Evolutionary conservation across 495 filamentous ascomycete species (phyloP), one percentile per base, ranked within the genome.

Genomic region (Tuber magnatum): DNA sequence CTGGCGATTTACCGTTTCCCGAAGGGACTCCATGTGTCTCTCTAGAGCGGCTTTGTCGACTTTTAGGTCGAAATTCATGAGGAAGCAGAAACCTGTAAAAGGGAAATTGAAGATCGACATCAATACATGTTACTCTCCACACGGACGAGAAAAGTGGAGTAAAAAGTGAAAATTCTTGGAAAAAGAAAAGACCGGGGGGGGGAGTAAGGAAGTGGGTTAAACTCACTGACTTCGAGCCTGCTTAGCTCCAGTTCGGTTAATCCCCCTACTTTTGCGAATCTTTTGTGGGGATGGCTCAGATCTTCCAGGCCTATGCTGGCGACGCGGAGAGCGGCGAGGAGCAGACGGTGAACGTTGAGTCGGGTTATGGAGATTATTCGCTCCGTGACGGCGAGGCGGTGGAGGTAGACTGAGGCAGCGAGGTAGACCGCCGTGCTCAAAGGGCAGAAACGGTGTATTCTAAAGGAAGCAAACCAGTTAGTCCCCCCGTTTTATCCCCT

Each of bases 351-450:
- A 73, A 92, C 90, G 71, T 97, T 99, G 56, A 92, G 88, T 73
- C 87, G 87, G 10, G 93, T 96, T 35, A 97, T 88, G 3, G 88
- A 87, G 24, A 95, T 88, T 22, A 90, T 86, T 71, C 88, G 87
- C 78, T 97, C 93, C 46, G 90, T 85, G 16, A 94, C 87, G 0
- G 90, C 91, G 61, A 98, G 88, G 71, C 89, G 88, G 80, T 93
- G 91, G 72, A 97, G 93, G 83, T 98, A 98, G n/a, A 91, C 84
- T 69, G 92, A 93, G 2, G 95, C 90, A 3, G 95, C 93, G n/a
- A 99, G 89, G 80, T 95, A 97, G 44, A 97, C 96, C 24, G 90
- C 94, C 3, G 95, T 94, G n/a, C 93, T 96, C 89, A 97, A 92
- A 35, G 96, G 94, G 78, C 95, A 99, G 83, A 90, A 98, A 51